A percentile compares a stretch with the other conserved stretches of the same genome.
Conservation (phyloP, 345 rosid genomes). For the Salix brachista region DNA sequence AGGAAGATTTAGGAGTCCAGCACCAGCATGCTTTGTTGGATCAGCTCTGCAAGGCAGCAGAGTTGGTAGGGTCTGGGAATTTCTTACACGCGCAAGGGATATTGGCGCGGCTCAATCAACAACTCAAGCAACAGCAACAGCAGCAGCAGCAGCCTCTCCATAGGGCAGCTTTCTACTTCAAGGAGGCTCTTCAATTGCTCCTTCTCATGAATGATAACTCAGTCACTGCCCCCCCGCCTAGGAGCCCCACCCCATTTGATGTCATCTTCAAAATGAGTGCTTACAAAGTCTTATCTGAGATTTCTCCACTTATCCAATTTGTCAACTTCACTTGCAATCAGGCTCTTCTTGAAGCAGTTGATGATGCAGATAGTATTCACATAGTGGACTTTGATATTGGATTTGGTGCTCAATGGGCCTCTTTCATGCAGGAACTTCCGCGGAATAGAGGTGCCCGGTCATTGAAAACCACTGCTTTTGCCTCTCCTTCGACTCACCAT, state of each 20-base stretch:
- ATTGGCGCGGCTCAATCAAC: slow-evolving; percentile 99
- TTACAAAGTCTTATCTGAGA: slow-evolving; percentile 48
- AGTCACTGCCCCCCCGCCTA: slow-evolving; percentile 25
- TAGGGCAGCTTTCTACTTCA: slow-evolving; percentile 59
- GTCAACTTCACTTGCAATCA: slow-evolving; percentile 54
- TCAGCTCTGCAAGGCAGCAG: slow-evolving; percentile 52
- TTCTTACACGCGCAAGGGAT: slow-evolving; percentile 95
- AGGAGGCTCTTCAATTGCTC: slow-evolving; percentile 53
- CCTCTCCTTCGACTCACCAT: slow-evolving; percentile 46
- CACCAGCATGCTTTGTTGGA: slow-evolving; percentile 36
- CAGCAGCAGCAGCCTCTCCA: slow-evolving; percentile 28
- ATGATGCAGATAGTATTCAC: slow-evolving; percentile 39
- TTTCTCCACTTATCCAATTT: slow-evolving; percentile 51
- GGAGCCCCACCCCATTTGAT: slow-evolving; percentile 37
- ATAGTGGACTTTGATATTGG: slow-evolving; percentile 57
- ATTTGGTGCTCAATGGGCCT: slow-evolving; percentile 65
- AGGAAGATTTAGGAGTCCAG: slow-evolving; percentile 20
- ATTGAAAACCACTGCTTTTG: slow-evolving; percentile 50
- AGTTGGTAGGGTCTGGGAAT: slow-evolving; percentile 52
- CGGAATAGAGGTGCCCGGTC: slow-evolving; percentile 40
- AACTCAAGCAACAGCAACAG: slow-evolving; percentile 36
- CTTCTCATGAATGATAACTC: slow-evolving; percentile 35
- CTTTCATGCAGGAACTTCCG: slow-evolving; percentile 58
- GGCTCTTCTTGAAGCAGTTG: slow-evolving; percentile 49
- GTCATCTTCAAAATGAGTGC: slow-evolving; percentile 52